A percentile compares a stretch with the other conserved stretches of the same genome.
Evolutionary conservation across 345 rosid genomes (phyloP).

Genomic region (Raphanus sativus): DNA sequence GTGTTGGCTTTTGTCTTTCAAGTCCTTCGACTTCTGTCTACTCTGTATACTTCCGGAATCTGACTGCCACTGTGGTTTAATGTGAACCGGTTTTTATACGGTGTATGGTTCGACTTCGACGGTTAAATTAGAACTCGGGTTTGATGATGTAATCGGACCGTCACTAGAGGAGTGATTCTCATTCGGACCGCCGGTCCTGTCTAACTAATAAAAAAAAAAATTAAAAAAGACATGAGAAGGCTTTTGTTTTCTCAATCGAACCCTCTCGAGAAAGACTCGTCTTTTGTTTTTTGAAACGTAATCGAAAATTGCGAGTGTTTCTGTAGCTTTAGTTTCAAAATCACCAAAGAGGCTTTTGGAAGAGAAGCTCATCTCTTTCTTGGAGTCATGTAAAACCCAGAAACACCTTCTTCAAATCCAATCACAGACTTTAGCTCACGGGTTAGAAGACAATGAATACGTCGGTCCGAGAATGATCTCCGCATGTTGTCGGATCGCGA

Average conservation of each 20-base stretch:
- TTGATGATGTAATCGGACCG: no score
- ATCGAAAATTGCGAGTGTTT: conserved; percentile 46
- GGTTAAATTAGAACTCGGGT: no score
- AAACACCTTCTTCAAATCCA: conserved; percentile 64
- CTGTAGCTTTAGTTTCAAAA: conserved; percentile 25
- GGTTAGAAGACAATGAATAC: conserved; percentile 45
- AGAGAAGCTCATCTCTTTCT: conserved; percentile 54
- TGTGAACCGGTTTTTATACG: no score
- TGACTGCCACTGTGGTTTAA: conserved; percentile 4
- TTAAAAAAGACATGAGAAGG: no score
- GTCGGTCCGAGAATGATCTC: conserved; percentile 51
- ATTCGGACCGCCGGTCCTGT: no score
- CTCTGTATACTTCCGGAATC: background rate
- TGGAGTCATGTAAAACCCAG: conserved; percentile 59
- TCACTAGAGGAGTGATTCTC: no score
- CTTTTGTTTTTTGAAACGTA: background rate
- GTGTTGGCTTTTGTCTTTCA: background rate
- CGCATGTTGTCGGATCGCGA: conserved; percentile 22
- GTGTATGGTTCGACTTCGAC: no score
- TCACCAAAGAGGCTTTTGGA: conserved; percentile 48
- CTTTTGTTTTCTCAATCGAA: no score
- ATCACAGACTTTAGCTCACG: conserved; percentile 44
- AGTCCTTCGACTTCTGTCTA: background rate
- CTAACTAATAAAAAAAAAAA: no score
- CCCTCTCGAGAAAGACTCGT: background rate